These are phyloP conservation scores for Gymnopus androsaceus DNA, from an alignment of 1,284 basidiomycete species.

Conservation along the genomic window DNA sequence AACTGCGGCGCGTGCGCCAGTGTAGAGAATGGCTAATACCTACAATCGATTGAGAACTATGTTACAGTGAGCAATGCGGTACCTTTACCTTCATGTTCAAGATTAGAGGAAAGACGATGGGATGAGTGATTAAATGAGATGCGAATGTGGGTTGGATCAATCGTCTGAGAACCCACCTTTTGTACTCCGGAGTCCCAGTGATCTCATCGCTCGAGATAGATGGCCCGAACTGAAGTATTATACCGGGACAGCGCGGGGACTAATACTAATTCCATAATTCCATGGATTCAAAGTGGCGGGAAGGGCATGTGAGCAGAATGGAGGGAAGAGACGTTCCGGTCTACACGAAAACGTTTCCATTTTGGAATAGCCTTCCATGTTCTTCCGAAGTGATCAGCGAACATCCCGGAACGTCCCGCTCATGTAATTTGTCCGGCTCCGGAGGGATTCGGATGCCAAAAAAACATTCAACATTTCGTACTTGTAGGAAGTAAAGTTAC, in stretches of 20 bases:
- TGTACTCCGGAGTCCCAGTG: not conserved
- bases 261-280: not conserved
- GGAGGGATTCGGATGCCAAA: not conserved
- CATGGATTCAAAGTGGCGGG: not conserved
- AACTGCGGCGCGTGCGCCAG: slow-evolving; percentile 70
- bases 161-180: not conserved
- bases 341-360: not conserved
- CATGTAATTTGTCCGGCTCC: not conserved
- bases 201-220: not conserved
- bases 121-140: not conserved
- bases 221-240: not conserved
- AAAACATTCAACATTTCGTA: not conserved
- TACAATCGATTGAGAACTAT: slow-evolving; percentile 27
- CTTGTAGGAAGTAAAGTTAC: not conserved
- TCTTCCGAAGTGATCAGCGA: not conserved
- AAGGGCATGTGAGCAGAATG: not conserved
- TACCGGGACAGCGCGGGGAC: slow-evolving; percentile 5
- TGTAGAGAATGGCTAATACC: slow-evolving; percentile 84
- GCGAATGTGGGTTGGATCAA: not conserved
- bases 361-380: not conserved
- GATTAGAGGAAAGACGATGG: not conserved
- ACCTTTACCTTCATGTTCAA: not conserved
- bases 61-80: not conserved
- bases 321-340: not conserved
- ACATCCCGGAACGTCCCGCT: not conserved